phyloP scores from a whole-genome alignment of 176 grass and related monocot species.

The Carex kokanica region DNA sequence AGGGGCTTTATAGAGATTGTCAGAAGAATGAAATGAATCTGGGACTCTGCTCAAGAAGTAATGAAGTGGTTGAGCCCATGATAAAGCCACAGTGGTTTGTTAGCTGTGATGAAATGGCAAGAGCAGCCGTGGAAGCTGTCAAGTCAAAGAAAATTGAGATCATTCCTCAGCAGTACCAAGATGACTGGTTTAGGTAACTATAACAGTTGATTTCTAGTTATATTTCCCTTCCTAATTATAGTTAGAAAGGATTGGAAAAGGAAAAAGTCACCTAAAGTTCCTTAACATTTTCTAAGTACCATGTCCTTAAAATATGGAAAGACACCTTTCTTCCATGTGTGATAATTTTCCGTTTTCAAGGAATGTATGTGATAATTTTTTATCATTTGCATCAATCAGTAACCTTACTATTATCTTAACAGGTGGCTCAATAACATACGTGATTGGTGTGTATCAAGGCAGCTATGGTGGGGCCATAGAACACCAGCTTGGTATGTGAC shows the following conservation, averaged over 20 bases:
- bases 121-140: constrained; percentile 68
- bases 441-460: constrained; percentile 91
- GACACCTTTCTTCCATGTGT: neutral
- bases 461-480: constrained; percentile 94
- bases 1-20: constrained; percentile 73
- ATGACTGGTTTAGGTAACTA: constrained; percentile 81
- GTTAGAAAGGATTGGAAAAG: neutral
- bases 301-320: neutral
- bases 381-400: neutral
- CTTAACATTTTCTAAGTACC: neutral
- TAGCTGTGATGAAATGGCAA: constrained; percentile 77
- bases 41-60: constrained; percentile 81
- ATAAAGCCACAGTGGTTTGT: constrained; percentile 93
- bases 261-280: neutral
- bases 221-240: neutral
- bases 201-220: neutral
- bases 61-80: constrained; percentile 83
- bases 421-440: constrained; percentile 95
- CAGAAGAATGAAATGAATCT: constrained; percentile 96
- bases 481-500: constrained; percentile 84
- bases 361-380: neutral
- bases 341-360: neutral
- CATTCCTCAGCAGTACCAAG: constrained; percentile 88
- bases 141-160: constrained; percentile 78
- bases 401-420: constrained; percentile 20